Evolutionary conservation across 768 basidiomycete genomes (phyloP).

Genomic region (Grammothele lineata): DNA sequence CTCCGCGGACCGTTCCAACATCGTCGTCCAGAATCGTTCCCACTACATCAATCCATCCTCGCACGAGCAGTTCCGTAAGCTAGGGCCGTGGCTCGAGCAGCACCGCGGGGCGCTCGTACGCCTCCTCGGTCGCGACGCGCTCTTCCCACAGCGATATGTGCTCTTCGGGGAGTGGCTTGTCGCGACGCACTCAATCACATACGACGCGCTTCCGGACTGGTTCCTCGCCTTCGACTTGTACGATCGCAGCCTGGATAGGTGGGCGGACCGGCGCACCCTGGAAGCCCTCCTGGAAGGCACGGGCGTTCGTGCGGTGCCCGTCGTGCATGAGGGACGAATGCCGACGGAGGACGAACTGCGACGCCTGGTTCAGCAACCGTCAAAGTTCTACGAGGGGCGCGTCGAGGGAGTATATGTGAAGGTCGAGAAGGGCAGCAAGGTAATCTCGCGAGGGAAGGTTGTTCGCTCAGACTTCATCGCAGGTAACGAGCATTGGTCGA

Average conservation of each 20-base stretch:
- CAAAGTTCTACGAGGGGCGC: constrained; percentile 42
- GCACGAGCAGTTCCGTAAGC: constrained; percentile 60
- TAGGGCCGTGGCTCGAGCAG: constrained; percentile 49
- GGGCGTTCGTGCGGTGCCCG: constrained; percentile 39
- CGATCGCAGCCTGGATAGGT: constrained; percentile 43
- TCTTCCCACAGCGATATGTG: constrained; percentile 52
- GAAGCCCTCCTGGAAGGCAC: constrained; percentile 33
- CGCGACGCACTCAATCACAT: constrained; percentile 58
- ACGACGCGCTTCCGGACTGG: constrained; percentile 47
- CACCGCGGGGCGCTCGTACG: constrained; percentile 40
- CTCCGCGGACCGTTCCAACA: constrained; percentile 38
- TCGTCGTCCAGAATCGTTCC: constrained; percentile 58
- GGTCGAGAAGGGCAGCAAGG: constrained; percentile 38
- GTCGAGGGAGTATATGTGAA: constrained; percentile 59
- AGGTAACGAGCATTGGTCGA: constrained; percentile 60
- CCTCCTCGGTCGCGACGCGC: constrained; percentile 40
- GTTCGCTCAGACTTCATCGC: constrained; percentile 59
- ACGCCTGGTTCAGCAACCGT: constrained; percentile 42
- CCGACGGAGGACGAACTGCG: constrained; percentile 36
- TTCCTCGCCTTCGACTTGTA: constrained; percentile 61
- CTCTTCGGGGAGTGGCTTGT: constrained; percentile 64
- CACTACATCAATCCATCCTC: constrained; percentile 51
- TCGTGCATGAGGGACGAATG: constrained; percentile 39
- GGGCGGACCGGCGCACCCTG: constrained; percentile 35
- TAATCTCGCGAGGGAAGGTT: constrained; percentile 47